Evolutionary conservation across 2,329 filamentous ascomycete genomes (phyloP), one percentile per base, ranked within the genome.

Genomic region (Aspergillus jensenii): DNA sequence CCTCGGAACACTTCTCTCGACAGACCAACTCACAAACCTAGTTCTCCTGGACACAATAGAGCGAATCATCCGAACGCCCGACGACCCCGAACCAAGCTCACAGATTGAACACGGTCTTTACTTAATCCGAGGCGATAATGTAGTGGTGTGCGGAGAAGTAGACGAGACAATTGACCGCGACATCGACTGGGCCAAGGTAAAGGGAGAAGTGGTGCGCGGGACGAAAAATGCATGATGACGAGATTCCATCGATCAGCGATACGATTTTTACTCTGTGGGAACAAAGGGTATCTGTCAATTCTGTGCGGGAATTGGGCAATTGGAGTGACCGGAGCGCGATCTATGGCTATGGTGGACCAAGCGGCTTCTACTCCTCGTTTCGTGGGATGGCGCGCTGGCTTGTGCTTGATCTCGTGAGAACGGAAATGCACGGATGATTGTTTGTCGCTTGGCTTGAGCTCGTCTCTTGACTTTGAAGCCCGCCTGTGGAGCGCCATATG

Each of bases 141-240:
- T 99, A 48, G 93, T 92, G 61, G 83, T 96, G 15, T 90, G 95
- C 58, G 95, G 95, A 2, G 80, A 96, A 57, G 88, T 99, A 33
- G 92, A 99, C 74, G 93, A 96, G 76, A 84, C 90, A 66, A 80
- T 98, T 59, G 95, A 99, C 77, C 84, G 82, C 40, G 92, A 89
- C 67, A 98, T 99, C 71, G 88, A 97, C 78, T 99, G 95, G 95
- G 82, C 84, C 19, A 88, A 96, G 74, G 95, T 99, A 40, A 89
- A 90, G 72, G 93, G 93, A 4, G 86, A 88, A 59, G 86, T 89
- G 31, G 89, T 98, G 68, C 91, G 91, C 58, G 87, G 87, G 53
- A 93, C 92, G 68, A 97, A 95, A 76, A 92, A 97, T 71, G 74
- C 76, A 69, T 85, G 74, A 82, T 40, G 8, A 27, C 14, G 46